Evolutionary conservation across 352 stramenopile species (phyloP).

Genomic region (Phytophthora brassicae): DNA sequence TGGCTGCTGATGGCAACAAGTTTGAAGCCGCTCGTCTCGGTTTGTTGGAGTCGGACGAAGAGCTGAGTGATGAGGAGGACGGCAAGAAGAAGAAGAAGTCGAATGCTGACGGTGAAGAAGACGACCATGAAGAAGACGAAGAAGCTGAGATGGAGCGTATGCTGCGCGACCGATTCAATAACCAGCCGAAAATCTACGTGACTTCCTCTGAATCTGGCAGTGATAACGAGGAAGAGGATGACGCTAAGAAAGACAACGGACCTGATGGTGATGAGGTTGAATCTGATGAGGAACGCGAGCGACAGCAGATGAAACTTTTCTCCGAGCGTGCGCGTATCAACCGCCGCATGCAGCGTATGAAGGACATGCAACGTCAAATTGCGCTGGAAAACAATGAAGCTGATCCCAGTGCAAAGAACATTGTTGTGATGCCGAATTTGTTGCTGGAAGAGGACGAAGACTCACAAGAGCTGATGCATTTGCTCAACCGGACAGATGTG

Average conservation of each 20-base stretch:
- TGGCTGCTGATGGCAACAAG: slow-evolving; percentile 79
- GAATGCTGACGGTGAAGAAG: slow-evolving; percentile 37
- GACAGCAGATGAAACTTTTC: slow-evolving; percentile 86
- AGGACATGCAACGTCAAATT: slow-evolving; percentile 70
- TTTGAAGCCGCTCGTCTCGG: slow-evolving; percentile 76
- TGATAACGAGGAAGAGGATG: slow-evolving; percentile 48
- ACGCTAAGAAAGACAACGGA: slow-evolving; percentile 23
- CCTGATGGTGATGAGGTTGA: slow-evolving; percentile 54
- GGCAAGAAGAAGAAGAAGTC: slow-evolving; percentile 39
- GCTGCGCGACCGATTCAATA: slow-evolving; percentile 67
- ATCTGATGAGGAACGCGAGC: slow-evolving; percentile 81
- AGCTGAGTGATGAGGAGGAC: slow-evolving; percentile 59
- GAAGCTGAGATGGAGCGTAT: slow-evolving; percentile 82
- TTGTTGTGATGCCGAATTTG: slow-evolving; percentile 46
- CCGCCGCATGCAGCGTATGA: slow-evolving; percentile 85
- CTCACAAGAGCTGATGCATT: slow-evolving; percentile 65
- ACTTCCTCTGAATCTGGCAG: slow-evolving; percentile 83
- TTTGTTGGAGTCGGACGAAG: slow-evolving; percentile 80
- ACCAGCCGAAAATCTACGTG: slow-evolving; percentile 87
- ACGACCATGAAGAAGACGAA: slow-evolving; percentile 60
- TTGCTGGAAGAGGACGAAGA: slow-evolving; percentile 82
- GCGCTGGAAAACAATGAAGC: slow-evolving; percentile 46
- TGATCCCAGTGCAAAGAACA: slow-evolving; percentile 25
- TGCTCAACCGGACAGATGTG: slow-evolving; percentile 64
- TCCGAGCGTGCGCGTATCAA: slow-evolving; percentile 82